Percentiles rank a stretch among this genome's conserved stretches.
Evolutionary conservation across 225 moss, liverwort and hornwort genomes (phyloP).

Genomic region (Takakia lepidozioides): DNA sequence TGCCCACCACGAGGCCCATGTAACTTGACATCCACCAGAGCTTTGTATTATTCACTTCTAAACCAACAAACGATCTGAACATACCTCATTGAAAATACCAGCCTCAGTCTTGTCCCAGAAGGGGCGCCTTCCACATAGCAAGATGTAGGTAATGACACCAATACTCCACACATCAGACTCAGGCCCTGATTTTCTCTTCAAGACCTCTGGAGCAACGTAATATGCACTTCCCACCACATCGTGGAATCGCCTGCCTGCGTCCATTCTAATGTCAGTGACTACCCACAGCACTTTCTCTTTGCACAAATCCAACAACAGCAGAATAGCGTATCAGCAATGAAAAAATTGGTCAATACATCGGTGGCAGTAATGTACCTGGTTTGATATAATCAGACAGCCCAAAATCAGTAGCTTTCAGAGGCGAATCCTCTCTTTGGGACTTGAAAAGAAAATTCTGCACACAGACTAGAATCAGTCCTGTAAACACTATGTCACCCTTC

Average conservation of each 20-base stretch:
- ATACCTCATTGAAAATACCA: conserved; percentile 48
- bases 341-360: background rate
- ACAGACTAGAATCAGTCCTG: no score
- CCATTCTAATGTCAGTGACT: background rate
- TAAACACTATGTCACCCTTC: no score
- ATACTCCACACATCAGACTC: conserved; percentile 64
- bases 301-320: no score
- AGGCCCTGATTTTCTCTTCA: conserved; percentile 44
- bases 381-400: conserved; percentile 53
- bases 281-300: no score
- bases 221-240: conserved; percentile 58
- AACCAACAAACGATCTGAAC: no score
- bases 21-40: no score
- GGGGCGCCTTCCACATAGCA: conserved; percentile 43
- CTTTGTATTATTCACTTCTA: no score
- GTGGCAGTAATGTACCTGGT: conserved; percentile 15
- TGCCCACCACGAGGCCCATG: no score
- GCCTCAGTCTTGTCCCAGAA: conserved; percentile 57
- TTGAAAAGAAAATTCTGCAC: conserved; percentile 41
- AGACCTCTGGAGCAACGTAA: conserved; percentile 54
- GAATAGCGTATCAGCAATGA: no score
- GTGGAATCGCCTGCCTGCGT: conserved; percentile 31
- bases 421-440: conserved; percentile 37
- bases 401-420: conserved; percentile 45
- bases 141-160: conserved; percentile 48